Conservation (phyloP, 1,284 basidiomycete genomes). For the Apiotrichum laibachii region DNA sequence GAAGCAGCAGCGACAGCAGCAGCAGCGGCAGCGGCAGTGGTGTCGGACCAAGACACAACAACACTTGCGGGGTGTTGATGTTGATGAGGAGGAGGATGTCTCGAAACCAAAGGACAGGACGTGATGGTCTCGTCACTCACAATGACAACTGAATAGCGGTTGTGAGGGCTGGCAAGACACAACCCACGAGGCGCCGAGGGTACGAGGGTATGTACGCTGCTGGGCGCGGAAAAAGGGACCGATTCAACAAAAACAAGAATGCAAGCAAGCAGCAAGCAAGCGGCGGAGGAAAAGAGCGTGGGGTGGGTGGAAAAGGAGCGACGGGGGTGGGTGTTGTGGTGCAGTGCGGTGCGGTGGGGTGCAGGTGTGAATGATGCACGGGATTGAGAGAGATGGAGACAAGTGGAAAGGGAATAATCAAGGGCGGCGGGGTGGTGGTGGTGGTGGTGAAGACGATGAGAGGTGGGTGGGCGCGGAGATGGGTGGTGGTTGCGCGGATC, state of each 20-base stretch:
- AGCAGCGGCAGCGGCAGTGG: neutral
- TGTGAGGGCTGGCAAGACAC: neutral
- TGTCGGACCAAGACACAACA: too few species aligned
- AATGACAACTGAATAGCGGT: neutral
- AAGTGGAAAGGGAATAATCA: too few species aligned
- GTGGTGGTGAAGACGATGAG: too few species aligned
- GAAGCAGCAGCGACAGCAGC: neutral
- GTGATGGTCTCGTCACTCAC: neutral
- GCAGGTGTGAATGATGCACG: too few species aligned
- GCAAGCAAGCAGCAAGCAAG: too few species aligned
- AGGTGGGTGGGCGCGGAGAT: too few species aligned
- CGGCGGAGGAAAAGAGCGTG: neutral
- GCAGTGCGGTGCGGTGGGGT: too few species aligned
- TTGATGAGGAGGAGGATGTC: neutral
- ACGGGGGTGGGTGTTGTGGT: neutral
- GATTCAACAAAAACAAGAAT: neutral
- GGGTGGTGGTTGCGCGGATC: neutral
- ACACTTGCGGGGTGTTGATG: too few species aligned
- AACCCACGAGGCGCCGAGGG: neutral
- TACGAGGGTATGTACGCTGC: neutral
- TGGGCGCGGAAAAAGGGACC: neutral
- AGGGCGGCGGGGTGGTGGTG: too few species aligned
- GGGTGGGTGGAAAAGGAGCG: neutral
- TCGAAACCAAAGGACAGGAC: neutral
- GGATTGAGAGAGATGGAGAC: neutral